Base-by-base conservation (phyloP, 2,329 filamentous ascomycete species). In the Fusarium pseudonygamai region DNA sequence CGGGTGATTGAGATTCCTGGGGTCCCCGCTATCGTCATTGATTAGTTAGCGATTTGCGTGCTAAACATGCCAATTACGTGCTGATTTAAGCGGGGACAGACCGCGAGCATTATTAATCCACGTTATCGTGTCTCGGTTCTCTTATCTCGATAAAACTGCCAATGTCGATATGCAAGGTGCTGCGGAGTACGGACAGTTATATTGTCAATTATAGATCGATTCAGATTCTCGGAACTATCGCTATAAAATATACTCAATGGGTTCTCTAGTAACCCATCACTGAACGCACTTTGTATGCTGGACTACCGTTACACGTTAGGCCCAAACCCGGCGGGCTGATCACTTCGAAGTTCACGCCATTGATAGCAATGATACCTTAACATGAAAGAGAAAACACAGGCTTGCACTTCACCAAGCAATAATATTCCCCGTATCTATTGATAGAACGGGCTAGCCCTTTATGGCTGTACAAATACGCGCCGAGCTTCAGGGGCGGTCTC, bases 61-160 rank as follows among this genome's bases (percentile, higher is more conserved):
- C 56, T 55, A 34, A 26, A 62, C 6, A 22, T 15, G 26, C 7
- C 18, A 13, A 63, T 60, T 63, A 40, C 60, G 60, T 60, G 53
- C 42, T 47, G 24, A 24, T 39, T 36, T 55, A 55, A 68, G 65
- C 36, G 64, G 65, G 32, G 47, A 22, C 40, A 16, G 22, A 28
- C 8, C 36, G n/a, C 12, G 56, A 49, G 14, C 64, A 68, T 68
- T 68, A 68, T 62, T 68, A 68, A 68, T 68, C 64, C 34, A 49
- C 20, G n/a, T 56, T 60, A 42, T 55, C 46, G 11, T 42, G 13
- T 36, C 36, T 46, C 30, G 12, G 13, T 2, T 52, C 16, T 24
- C 28, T 57, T 57, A 46, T 46, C 39, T n/a, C 34, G 3, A 28
- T 7, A 28, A 1, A 28, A 22, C 18, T 13, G 26, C 32, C 49